Percentiles rank a stretch among this genome's conserved stretches.
Conservation (phyloP, 192 early-diverging fungal genomes). For the Lunasporangiospora selenospora region DNA sequence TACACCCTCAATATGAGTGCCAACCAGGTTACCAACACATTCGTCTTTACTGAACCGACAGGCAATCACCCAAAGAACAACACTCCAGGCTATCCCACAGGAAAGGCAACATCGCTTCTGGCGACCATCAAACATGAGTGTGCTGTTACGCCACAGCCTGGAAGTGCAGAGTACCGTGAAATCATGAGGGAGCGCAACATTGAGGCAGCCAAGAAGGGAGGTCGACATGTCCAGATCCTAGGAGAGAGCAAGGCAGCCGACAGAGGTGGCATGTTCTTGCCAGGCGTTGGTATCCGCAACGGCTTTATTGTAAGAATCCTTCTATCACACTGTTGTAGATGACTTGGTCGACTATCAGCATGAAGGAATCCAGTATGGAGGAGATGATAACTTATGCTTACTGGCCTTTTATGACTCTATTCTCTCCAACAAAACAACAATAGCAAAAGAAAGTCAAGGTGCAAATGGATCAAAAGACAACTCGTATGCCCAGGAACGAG, state of each 20-base stretch:
- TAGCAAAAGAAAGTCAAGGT: conserved; percentile 59
- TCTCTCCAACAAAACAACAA: conserved; percentile 1
- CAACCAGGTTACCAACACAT: conserved; percentile 73
- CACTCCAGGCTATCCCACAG: conserved; percentile 43
- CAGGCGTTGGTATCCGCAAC: conserved; percentile 51
- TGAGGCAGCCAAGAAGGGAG: conserved; percentile 59
- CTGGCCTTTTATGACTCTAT: neutral
- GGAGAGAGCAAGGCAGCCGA: conserved; percentile 49
- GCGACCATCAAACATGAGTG: conserved; percentile 81
- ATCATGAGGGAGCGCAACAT: conserved; percentile 73
- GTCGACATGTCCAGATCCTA: conserved; percentile 58
- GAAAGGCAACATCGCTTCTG: conserved; percentile 59
- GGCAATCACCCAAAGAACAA: conserved; percentile 26
- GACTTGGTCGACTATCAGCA: conserved; percentile 1
- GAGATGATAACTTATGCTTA: neutral
- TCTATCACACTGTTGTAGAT: too few species aligned
- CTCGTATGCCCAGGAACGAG: conserved; percentile 84
- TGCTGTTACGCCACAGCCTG: conserved; percentile 65
- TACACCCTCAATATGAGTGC: conserved; percentile 81
- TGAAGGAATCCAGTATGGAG: neutral
- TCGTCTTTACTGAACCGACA: conserved; percentile 78
- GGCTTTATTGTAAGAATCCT: conserved; percentile 53
- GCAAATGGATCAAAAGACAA: conserved; percentile 72
- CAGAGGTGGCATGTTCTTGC: conserved; percentile 47
- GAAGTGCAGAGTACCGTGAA: conserved; percentile 60